Evolutionary conservation across 2,329 filamentous ascomycete species (phyloP), one percentile per base, ranked within the genome.

Genomic region (Paecilomyces fulvus): DNA sequence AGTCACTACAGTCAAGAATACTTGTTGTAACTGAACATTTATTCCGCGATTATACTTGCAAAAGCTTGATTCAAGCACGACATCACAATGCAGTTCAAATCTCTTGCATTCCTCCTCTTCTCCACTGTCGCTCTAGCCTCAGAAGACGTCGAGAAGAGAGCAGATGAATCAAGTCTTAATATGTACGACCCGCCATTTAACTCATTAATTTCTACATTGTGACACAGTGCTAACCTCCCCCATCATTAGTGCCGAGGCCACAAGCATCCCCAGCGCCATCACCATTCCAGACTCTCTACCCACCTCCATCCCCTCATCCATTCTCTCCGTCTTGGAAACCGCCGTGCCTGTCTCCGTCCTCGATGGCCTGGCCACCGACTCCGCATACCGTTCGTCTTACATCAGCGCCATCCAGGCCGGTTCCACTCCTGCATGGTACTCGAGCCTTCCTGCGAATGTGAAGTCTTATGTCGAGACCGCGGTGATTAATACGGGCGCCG

Each of bases 251-350:
- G 37, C 37, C n/a, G 37, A n/a, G 3, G 9, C 20, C 37, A 49
- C 48, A 49, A 28, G 21, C 21, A 12, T 49, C 21, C 25, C 48
- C 48, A 49, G 20, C 48, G 21, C 20, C 20, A 49, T 49, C 17
- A 23, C n/a, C 37, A 2, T 43, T n/a, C 20, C 20, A 28, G 25
- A 28, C 20, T n/a, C 17, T 10, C 37, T 23, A 10, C 53, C 23
- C 14, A 30, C 51, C n/a, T 52, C 51, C 5, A 51, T 55, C 28
- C 57, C 57, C 4, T 3, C n/a, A 12, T 56, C 57, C 30, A 55
- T 59, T 46, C 28, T 59, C 20, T 55, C 51, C 25, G 52, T 57
- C n/a, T 52, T 59, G 14, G 51, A 48, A n/a, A 57, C 57, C 30
- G 57, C 55, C 43, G 33, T 59, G 9, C 57, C 57, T 12, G 14